Evolutionary conservation across 148 eudicot genomes (phyloP).

Genomic region (Nyssa sinensis): DNA sequence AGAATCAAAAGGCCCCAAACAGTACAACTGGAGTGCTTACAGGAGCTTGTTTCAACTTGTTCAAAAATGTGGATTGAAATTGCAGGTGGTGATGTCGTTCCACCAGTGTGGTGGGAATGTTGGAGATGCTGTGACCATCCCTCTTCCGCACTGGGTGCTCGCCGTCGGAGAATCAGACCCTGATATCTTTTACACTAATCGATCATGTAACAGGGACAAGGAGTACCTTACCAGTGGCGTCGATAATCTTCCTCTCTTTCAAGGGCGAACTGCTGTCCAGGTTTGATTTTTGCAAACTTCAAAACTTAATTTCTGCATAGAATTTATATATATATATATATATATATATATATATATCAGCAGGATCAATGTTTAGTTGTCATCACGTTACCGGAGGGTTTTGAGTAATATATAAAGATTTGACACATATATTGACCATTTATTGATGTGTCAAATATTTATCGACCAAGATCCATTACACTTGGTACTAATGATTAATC

Average conservation of each 20-base stretch:
- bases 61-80: conserved; percentile 46
- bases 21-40: conserved; percentile 74
- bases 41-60: conserved; percentile 55
- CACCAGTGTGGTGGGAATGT: conserved; percentile 88
- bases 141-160: conserved; percentile 69
- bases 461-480: too few relatives aligned
- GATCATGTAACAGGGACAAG: conserved; percentile 43
- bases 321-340: neutral
- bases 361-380: neutral
- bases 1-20: conserved; percentile 68
- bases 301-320: neutral
- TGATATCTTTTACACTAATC: conserved; percentile 69
- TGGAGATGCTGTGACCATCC: conserved; percentile 70
- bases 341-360: too few relatives aligned
- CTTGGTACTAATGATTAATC: too few relatives aligned
- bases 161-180: conserved; percentile 52
- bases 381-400: neutral
- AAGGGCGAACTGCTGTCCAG: conserved; percentile 68
- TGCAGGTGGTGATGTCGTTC: conserved; percentile 78
- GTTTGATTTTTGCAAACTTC: conserved; percentile 25
- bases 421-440: too few relatives aligned
- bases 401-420: too few relatives aligned
- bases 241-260: conserved; percentile 56
- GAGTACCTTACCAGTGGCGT: conserved; percentile 71
- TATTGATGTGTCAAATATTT: too few relatives aligned